Evolutionary conservation across 2,329 filamentous ascomycete genomes (phyloP).

Genomic region (Arthrinium phaeospermum): DNA sequence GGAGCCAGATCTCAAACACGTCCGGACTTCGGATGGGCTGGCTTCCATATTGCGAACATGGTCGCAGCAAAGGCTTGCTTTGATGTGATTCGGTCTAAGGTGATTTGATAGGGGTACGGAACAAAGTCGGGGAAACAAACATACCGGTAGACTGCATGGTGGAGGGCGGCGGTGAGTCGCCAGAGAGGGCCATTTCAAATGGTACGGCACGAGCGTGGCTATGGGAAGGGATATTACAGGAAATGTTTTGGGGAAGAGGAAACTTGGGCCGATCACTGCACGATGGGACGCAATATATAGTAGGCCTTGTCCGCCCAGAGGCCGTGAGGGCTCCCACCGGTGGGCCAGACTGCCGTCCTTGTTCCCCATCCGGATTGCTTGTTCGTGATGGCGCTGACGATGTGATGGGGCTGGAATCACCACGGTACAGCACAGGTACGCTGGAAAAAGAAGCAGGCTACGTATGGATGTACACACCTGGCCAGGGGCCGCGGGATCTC

Average conservation of each 20-base stretch:
- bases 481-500: neutral
- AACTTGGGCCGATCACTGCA: constrained; percentile 16
- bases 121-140: constrained; percentile 12
- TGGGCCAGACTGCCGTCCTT: neutral
- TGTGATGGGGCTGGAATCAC: neutral
- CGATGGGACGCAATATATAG: constrained; percentile 21
- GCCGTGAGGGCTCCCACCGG: constrained; percentile 3
- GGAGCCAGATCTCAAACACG: constrained; percentile 19
- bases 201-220: constrained; percentile 11
- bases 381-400: neutral
- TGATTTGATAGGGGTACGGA: neutral
- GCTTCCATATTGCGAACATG: constrained; percentile 6
- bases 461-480: neutral
- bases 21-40: constrained; percentile 21
- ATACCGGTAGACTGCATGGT: constrained; percentile 17
- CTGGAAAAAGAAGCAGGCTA: neutral
- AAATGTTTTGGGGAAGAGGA: constrained; percentile 12
- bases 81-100: neutral
- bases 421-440: neutral
- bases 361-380: neutral
- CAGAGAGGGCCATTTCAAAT: constrained; percentile 1
- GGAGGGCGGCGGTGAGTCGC: constrained; percentile 9
- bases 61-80: neutral
- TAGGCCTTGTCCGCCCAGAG: neutral
- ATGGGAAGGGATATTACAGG: constrained; percentile 9